These are phyloP conservation scores for Luffa acutangula DNA, from an alignment of 306 rosid genomes.

Conservation along the genomic window DNA sequence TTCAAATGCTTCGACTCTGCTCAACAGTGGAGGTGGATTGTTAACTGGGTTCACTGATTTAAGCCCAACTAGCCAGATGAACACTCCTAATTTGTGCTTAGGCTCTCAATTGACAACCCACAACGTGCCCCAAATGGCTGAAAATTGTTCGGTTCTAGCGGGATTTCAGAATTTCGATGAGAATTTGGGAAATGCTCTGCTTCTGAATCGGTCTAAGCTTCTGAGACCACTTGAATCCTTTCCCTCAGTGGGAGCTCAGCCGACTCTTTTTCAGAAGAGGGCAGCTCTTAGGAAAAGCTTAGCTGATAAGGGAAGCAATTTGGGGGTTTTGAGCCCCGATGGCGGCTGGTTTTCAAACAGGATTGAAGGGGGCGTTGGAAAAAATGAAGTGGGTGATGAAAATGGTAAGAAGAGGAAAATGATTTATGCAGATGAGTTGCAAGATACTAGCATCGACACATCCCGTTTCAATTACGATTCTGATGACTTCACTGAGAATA, in stretches of 20 bases:
- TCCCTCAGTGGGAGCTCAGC: slow-evolving; percentile 45
- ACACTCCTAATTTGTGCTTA: slow-evolving; percentile 27
- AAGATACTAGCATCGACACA: slow-evolving; percentile 44
- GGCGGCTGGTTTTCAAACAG: background rate
- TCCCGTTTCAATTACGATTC: slow-evolving; percentile 75
- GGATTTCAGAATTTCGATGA: slow-evolving; percentile 38
- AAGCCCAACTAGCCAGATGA: slow-evolving; percentile 22
- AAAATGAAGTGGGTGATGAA: background rate
- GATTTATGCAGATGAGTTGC: slow-evolving; percentile 32
- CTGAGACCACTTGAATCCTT: slow-evolving; percentile 47
- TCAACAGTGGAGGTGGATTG: slow-evolving; percentile 11
- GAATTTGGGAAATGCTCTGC: slow-evolving; percentile 34
- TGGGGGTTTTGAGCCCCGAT: slow-evolving; percentile 29
- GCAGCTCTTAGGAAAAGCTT: slow-evolving; percentile 30
- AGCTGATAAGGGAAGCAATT: slow-evolving; percentile 24
- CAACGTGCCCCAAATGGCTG: background rate
- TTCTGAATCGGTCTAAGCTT: slow-evolving; percentile 33
- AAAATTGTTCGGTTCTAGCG: background rate
- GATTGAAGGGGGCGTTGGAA: background rate
- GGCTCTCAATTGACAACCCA: slow-evolving; percentile 28
- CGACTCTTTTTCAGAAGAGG: slow-evolving; percentile 82
- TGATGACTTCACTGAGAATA: slow-evolving; percentile 48
- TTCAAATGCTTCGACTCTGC: slow-evolving; percentile 9
- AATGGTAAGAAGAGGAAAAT: slow-evolving; percentile 11
- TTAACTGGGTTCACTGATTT: slow-evolving; percentile 38